Evolutionary conservation across 2,329 filamentous ascomycete genomes (phyloP).

Genomic region (Polychaeton citri): DNA sequence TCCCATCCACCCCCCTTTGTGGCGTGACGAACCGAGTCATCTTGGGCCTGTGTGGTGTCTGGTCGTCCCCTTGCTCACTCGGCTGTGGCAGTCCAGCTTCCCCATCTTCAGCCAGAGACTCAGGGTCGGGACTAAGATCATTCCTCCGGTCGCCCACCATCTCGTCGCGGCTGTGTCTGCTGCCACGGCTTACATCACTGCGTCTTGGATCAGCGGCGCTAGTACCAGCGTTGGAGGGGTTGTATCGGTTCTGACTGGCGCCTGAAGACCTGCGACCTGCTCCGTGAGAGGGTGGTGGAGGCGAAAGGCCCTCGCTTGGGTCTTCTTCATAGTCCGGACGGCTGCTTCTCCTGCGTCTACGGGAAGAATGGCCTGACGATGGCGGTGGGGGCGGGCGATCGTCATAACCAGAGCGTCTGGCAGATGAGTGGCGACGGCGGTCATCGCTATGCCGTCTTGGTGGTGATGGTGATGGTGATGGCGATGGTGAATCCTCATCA

Average conservation of each 20-base stretch:
- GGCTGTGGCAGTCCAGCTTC: not conserved
- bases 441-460: not conserved
- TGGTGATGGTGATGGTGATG: too few relatives aligned
- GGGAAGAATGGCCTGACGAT: not conserved
- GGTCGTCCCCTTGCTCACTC: not conserved
- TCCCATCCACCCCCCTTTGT: not conserved
- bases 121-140: too few relatives aligned
- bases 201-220: not conserved
- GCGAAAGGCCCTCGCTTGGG: not conserved
- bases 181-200: too few relatives aligned
- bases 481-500: not conserved
- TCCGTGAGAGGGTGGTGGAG: not conserved
- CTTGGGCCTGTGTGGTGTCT: not conserved
- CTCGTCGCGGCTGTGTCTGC: too few relatives aligned
- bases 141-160: too few relatives aligned
- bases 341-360: not conserved
- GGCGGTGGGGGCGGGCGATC: not conserved
- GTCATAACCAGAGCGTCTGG: too few relatives aligned
- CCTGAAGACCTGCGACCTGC: not conserved
- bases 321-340: not conserved
- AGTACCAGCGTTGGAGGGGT: not conserved
- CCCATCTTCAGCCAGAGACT: not conserved
- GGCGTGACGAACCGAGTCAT: conserved; percentile 1
- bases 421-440: not conserved
- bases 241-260: not conserved